Percentiles rank a stretch among this genome's conserved stretches.
These are phyloP conservation scores for Fusarium foetens DNA, from an alignment of 2,329 filamentous ascomycete species.

Conservation along the genomic window DNA sequence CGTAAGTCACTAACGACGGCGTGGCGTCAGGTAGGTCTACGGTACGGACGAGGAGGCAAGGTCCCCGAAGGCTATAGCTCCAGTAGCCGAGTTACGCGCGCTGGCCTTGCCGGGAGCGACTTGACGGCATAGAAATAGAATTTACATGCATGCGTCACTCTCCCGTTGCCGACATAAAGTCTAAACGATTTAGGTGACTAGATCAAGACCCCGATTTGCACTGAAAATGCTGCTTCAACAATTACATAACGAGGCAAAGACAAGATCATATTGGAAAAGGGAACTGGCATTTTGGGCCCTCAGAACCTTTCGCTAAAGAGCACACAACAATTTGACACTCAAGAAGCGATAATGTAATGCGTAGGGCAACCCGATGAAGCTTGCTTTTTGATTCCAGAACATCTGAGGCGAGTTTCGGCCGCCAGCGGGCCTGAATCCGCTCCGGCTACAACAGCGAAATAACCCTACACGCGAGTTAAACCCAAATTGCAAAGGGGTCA, in stretches of 20 bases:
- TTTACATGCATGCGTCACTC: neutral
- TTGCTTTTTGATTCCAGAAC: neutral
- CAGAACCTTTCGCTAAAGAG: too few species aligned
- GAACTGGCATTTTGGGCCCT: neutral
- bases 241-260: neutral
- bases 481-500: neutral
- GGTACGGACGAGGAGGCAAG: neutral
- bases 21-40: neutral
- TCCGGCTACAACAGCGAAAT: neutral
- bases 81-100: neutral
- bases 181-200: neutral
- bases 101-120: neutral
- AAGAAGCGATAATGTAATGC: neutral
- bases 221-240: accelerated
- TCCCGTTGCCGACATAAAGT: neutral
- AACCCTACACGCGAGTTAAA: neutral
- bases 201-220: neutral
- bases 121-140: neutral
- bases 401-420: neutral
- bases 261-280: accelerated
- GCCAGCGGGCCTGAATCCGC: neutral
- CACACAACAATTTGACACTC: neutral
- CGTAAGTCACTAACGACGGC: neutral
- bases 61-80: neutral
- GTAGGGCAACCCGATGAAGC: neutral